Evolutionary conservation across 352 stramenopile genomes (phyloP).

Genomic region (Globisporangium barbulae): DNA sequence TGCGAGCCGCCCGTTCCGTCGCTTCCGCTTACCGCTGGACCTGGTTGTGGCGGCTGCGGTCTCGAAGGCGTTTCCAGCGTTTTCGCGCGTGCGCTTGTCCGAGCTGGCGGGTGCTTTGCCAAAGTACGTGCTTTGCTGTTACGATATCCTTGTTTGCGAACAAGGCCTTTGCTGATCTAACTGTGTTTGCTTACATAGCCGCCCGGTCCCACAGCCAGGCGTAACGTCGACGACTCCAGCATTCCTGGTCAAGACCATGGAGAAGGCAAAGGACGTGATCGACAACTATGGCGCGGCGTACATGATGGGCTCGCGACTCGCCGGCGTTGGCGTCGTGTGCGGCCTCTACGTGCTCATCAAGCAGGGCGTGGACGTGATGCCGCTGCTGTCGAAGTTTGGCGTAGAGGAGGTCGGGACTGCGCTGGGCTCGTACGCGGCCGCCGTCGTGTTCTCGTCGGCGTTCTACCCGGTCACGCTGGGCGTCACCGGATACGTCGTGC

Average conservation of each 20-base stretch:
- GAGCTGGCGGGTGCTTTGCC: constrained; percentile 58
- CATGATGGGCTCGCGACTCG: constrained; percentile 85
- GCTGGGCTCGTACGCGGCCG: constrained; percentile 69
- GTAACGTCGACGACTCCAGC: constrained; percentile 21
- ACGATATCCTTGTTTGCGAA: no score
- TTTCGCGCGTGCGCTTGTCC: constrained; percentile 69
- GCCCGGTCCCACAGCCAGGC: constrained; percentile 14
- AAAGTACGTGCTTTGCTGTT: constrained; percentile 28
- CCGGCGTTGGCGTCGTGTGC: constrained; percentile 72
- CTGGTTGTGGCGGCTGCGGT: constrained; percentile 64
- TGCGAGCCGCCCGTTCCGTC: constrained; percentile 77
- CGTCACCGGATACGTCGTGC: constrained; percentile 70
- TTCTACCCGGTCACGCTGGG: constrained; percentile 83
- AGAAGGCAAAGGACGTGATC: constrained; percentile 66
- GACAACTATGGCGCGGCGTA: constrained; percentile 87
- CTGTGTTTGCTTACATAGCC: constrained; percentile 14
- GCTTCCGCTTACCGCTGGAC: constrained; percentile 75
- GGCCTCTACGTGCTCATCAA: constrained; percentile 74
- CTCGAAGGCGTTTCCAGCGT: constrained; percentile 63
- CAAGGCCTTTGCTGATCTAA: not conserved
- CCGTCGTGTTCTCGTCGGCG: constrained; percentile 72
- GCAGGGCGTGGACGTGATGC: constrained; percentile 81
- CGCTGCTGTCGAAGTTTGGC: constrained; percentile 64
- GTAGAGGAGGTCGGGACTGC: constrained; percentile 69
- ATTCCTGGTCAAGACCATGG: constrained; percentile 61